Base-by-base conservation (phyloP, 805 yeast genomes). In the Candida takata region DNA sequence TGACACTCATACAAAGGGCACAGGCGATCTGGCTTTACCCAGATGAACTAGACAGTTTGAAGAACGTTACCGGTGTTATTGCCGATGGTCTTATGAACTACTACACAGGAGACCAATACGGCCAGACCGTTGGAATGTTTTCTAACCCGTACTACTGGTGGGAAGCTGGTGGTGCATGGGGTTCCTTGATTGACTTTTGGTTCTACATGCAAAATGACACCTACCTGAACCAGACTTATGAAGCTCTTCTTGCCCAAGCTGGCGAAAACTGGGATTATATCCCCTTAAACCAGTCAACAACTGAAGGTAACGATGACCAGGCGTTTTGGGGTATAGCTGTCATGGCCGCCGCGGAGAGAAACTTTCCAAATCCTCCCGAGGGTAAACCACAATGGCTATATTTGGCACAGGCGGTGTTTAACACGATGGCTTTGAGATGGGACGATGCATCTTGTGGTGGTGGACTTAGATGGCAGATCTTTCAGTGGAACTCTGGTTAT, bases 261-360 rank as follows among this genome's bases (percentile, higher is more conserved):
- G 85, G 85, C 44, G 61, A 67, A 9, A 67, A 72, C 52, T 57
- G 69, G 55, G 79, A 83, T 58, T 86, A 79, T 58, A 70, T 84
- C 49, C 95, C 95, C 3, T 60, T 77, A 29, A 85, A 84, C 62
- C 94, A 85, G 57, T 71, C 86, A 9, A 70, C 80, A 8, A 78
- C 92, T 3, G 95, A 85, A 60, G 95, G 95, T 59, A 85, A 85
- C 54, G 95, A 85, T 67, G 95, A 85, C 67, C 95, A 85, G 61
- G 95, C 84, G 0, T 82, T 86, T 54, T 85, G 95, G 95, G 95
- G 95, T 1, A 65, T 86, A 31, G 81, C 92, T 2, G 92, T 69
- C 3, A 78, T 85, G 83, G 76, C 72, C 13, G 95, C 95, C 2
- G 80, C 86, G 2, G 95, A 85, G 54, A 72, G 83, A 53, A 82